Base-by-base conservation (phyloP, 345 rosid species). In the Lumnitzera littorea region DNA sequence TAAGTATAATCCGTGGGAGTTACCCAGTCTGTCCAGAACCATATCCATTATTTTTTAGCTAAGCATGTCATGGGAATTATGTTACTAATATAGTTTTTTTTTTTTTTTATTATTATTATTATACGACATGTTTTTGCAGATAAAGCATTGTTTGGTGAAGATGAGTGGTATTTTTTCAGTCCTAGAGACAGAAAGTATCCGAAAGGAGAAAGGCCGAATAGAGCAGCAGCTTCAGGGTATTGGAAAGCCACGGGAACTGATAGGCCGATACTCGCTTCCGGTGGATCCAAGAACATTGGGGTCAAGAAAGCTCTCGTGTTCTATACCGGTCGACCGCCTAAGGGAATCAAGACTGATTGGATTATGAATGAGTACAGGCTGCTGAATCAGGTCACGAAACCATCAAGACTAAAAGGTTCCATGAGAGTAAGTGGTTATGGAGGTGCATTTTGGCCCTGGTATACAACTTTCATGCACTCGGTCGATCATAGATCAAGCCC, bases 161-260 rank as follows among this genome's bases (percentile, higher is more conserved):
- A 82, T 24, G 90, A 84, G 63, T 82, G 90, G 90, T 85, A 71
- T 63, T 85, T 85, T 62, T 83, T 88, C 61, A 85, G 83, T 63
- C 87, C 86, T 14, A 67, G 79, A 60, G 74, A 76, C 24, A 57
- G 77, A 51, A 82, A 76, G 55, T 69, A 78, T 62, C 76, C 83
- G 11, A 74, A 76, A 8, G 76, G 81, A 14, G 65, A 29, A 20
- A 58, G 78, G 50, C 72, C 84, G 1, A 76, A 79, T 60, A 56
- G 80, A 51, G 74, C 79, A 4, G 79, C 80, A 24, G 74, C 72
- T 15, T 65, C 70, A 4, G 86, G 87, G 15, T 79, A 70, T 27
- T 82, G 84, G 87, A 82, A 79, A 62, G 82, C 75, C 4, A 76
- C 82, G 0, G 80, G 76, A 24, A 67, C 54, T 1, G 84, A 74